Percentiles rank a stretch among this genome's conserved stretches.
phyloP scores from a whole-genome alignment of 2,329 filamentous ascomycete species.

The Beauveria bassiana region DNA sequence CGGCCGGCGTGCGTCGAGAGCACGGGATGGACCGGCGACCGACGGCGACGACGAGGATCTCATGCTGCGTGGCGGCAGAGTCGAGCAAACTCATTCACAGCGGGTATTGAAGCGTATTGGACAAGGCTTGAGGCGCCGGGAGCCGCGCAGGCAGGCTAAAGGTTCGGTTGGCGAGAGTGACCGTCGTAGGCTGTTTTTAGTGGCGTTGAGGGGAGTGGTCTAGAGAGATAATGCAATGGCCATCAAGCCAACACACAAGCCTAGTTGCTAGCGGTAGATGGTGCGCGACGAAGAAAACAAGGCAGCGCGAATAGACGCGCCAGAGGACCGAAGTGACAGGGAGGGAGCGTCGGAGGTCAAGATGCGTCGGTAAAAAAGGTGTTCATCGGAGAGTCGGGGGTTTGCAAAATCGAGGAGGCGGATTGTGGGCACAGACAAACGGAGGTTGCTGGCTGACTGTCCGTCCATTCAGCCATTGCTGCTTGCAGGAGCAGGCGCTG shows the following conservation, averaged over 20 bases:
- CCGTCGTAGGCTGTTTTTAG: not conserved
- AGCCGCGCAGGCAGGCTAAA: not conserved
- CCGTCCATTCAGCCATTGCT: not conserved
- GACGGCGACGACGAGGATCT: constrained; percentile 26
- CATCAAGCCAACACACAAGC: not conserved
- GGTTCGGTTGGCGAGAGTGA: not conserved
- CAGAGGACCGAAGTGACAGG: not conserved
- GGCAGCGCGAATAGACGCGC: not conserved
- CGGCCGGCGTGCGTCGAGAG: constrained; percentile 27
- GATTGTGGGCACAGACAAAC: constrained; percentile 3
- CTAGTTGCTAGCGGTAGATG: not conserved
- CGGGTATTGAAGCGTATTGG: not conserved
- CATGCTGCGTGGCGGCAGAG: constrained; percentile 20
- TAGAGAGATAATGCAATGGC: not conserved
- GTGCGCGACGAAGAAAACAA: not conserved
- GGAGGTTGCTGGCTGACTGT: constrained; percentile 1
- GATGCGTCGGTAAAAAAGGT: not conserved
- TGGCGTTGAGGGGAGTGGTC: not conserved
- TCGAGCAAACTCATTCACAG: not conserved
- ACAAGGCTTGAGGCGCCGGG: not conserved
- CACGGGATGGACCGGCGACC: constrained; percentile 24
- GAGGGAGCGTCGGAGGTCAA: not conserved
- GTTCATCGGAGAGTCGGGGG: constrained; percentile 3
- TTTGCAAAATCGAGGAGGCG: constrained; percentile 8
- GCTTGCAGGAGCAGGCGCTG: not conserved